These are phyloP conservation scores for Neckera pumila DNA, from an alignment of 225 moss, liverwort and hornwort species.

Conservation along the genomic window DNA sequence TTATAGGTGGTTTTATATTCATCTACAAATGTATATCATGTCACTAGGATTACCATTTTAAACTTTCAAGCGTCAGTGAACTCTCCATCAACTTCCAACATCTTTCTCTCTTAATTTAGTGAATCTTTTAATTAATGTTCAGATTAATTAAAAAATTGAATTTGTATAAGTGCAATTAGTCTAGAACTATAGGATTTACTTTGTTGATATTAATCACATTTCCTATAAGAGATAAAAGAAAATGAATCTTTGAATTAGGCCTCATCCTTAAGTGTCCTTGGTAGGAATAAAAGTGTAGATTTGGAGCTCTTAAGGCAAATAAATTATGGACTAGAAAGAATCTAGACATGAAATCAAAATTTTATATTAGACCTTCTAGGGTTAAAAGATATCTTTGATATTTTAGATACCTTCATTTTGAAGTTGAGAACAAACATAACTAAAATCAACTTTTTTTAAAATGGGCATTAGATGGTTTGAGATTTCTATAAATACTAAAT, in stretches of 20 bases:
- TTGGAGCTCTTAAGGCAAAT: not conserved
- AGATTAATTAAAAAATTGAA: not conserved
- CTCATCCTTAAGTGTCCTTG: not conserved
- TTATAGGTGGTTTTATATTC: not conserved
- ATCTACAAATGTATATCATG: not conserved
- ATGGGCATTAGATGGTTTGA: not conserved
- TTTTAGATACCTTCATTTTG: fast-evolving
- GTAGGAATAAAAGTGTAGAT: not conserved
- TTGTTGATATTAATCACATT: not conserved
- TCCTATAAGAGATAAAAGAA: no score
- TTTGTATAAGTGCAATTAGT: not conserved
- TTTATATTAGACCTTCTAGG: not conserved
- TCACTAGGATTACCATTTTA: not conserved
- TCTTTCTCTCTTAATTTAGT: not conserved
- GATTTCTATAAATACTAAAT: not conserved
- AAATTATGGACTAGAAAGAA: not conserved
- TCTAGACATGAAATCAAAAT: not conserved
- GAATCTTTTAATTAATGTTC: not conserved
- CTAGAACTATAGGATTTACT: not conserved
- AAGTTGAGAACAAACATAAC: not conserved
- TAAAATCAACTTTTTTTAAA: not conserved
- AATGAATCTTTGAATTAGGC: not conserved
- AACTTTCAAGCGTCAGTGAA: not conserved
- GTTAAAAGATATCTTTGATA: not conserved
- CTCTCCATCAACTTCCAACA: not conserved